phyloP scores from a whole-genome alignment of 2,329 filamentous ascomycete genomes.

The Podosphaera aphanis region DNA sequence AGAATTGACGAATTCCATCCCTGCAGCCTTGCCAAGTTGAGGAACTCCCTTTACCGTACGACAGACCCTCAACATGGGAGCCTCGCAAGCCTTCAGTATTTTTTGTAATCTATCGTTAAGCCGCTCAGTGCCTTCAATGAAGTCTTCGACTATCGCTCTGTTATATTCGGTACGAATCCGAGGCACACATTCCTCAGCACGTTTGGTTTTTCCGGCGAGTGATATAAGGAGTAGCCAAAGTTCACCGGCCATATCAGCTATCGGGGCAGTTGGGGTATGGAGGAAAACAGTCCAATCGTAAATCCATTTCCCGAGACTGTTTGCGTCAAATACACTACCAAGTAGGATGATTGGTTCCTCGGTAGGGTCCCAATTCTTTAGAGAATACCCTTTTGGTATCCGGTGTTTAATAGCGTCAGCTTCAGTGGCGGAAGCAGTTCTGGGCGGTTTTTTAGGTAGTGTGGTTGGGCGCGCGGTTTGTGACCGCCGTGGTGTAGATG shows the following conservation, averaged over 20 bases:
- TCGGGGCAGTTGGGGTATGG: slow-evolving; percentile 57
- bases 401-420: slow-evolving; percentile 38
- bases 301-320: slow-evolving; percentile 96
- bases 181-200: slow-evolving; percentile 54
- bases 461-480: slow-evolving; percentile 9
- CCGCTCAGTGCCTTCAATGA: slow-evolving; percentile 70
- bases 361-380: slow-evolving; percentile 94
- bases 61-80: slow-evolving; percentile 79
- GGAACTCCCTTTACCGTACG: slow-evolving; percentile 47
- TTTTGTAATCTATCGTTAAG: slow-evolving; percentile 67
- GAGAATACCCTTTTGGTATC: slow-evolving; percentile 75
- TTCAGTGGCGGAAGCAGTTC: slow-evolving; percentile 28
- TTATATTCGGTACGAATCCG: slow-evolving; percentile 52
- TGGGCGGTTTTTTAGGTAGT: slow-evolving; percentile 15
- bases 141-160: slow-evolving; percentile 66
- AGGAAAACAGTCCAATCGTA: slow-evolving; percentile 97
- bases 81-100: slow-evolving; percentile 75
- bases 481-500: slow-evolving; percentile 14
- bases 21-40: slow-evolving; percentile 74
- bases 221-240: slow-evolving; percentile 90
- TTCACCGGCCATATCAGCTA: slow-evolving; percentile 79
- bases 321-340: slow-evolving; percentile 89
- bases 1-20: slow-evolving; percentile 84
- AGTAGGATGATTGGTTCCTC: slow-evolving; percentile 86
- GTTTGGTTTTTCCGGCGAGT: slow-evolving; percentile 79